Base-by-base conservation (phyloP, 2,329 filamentous ascomycete genomes). In the Stachybotrys chlorohalonatus region DNA sequence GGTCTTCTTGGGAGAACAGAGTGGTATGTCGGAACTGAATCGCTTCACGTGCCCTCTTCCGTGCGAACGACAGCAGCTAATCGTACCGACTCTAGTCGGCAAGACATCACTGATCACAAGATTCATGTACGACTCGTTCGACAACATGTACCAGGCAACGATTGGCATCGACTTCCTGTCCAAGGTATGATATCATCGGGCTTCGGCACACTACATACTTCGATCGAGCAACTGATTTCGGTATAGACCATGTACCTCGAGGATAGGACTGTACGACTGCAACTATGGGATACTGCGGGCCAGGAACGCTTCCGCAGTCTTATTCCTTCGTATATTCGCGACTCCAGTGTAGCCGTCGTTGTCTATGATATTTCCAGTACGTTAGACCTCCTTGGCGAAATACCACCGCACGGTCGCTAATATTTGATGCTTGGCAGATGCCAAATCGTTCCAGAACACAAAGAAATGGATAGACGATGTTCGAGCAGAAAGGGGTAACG, bases 81-180 rank as follows among this genome's bases (percentile, higher is more conserved):
- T 52, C 50, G 49, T 51, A 42, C 57, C 51, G 52, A 53, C 53
- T 56, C 60, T 71, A 97, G 94, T 99, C 66, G 94, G 94, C 70
- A 99, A 99, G 79, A 99, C 94, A 36, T 99, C 94, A 58, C 78
- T 99, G 65, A 99, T 99, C 72, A 99, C 94, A 62, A 87, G 94
- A 61, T 99, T 99, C 80, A 99, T 99, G 94, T 99, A 99, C 81
- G 94, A 99, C 75, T 97, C 94, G 51, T 99, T 99, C 79, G 94
- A 99, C 80, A 96, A 95, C 76, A 97, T 93, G 81, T 99, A 99
- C 77, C 94, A 99, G 75, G 94, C 94, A 55, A 99, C 94, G 46
- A 97, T 99, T 69, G 94, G 94, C 68, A 99, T 99, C 77, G 94
- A 99, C 75, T 99, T 99, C 70, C 84, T 99, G 63, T 96, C 92